Evolutionary conservation across 805 yeast genomes (phyloP), one percentile per base, ranked within the genome.

Genomic region (Metschnikowia gelsemii): DNA sequence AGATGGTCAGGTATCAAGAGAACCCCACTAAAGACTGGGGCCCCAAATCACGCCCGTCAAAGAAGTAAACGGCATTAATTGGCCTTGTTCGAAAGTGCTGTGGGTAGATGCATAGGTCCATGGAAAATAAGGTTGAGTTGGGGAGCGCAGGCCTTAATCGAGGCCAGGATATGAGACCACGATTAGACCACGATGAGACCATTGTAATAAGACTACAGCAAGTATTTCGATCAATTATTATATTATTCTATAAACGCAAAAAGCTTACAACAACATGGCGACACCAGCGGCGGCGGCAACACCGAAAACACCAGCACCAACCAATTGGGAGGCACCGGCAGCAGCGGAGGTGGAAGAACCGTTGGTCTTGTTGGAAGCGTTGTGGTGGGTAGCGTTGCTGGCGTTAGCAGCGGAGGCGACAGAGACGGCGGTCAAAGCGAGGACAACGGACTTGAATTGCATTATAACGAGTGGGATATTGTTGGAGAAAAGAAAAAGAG

Each of bases 1-100:
- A 88, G 63, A 78, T 91, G 58, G 88, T 88, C 11, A 74, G 96
- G 54, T 91, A 76, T 63, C 99, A 90, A 60, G 89, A 82, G 57
- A 91, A 90, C 57, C 99, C 99, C 12, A 77, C 88, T 1, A 87
- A 86, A 59, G 83, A 87, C 60, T 93, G 99, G 99, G 99, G 99
- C 1, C 99, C 98, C 26, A 87, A 85, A 66, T 80, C 96, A 3
- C 80, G 84, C 56, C 95, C 95, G 2, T 31, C 47, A 17, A 46
- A 43, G 28, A 46, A 49, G 44, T 41, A 20, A 21, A n/a, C n/a
- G n/a, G n/a, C n/a, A n/a, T n/a, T n/a, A n/a, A n/a, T n/a, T n/a
- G n/a, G n/a, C n/a, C n/a, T n/a, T n/a, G n/a, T n/a, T n/a, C n/a
- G n/a, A n/a, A n/a, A n/a, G n/a, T n/a, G n/a, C n/a, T n/a, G n/a